Percentiles rank a stretch among this genome's conserved stretches.
Evolutionary conservation across 768 basidiomycete genomes (phyloP).

Genomic region (Tylopilus sp.): DNA sequence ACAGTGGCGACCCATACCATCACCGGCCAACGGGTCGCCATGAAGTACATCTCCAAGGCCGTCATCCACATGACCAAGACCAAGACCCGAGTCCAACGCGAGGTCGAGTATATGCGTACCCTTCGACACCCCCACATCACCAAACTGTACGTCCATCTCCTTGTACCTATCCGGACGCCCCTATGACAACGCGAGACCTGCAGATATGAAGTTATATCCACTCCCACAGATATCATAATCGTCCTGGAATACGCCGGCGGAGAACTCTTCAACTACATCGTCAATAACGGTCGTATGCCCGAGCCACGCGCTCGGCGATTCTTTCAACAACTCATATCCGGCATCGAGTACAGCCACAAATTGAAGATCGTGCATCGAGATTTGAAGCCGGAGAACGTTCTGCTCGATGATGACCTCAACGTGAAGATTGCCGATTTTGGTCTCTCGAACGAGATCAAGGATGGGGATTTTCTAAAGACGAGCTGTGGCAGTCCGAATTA

Average conservation of each 20-base stretch:
- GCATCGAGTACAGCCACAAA: conserved; percentile 94
- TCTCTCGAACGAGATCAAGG: conserved; percentile 90
- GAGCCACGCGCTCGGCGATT: conserved; percentile 87
- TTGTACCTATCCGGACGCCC: neutral
- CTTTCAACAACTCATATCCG: conserved; percentile 96
- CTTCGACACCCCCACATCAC: conserved; percentile 96
- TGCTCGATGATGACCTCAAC: conserved; percentile 79
- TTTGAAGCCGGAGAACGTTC: conserved; percentile 94
- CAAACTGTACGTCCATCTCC: conserved; percentile 64
- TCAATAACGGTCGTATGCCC: conserved; percentile 86
- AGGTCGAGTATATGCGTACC: conserved; percentile 95
- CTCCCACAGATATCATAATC: conserved; percentile 94
- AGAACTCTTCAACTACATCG: conserved; percentile 98
- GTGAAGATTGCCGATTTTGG: conserved; percentile 99
- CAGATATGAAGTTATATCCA: conserved; percentile 88
- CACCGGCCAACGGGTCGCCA: conserved; percentile 93
- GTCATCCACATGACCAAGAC: conserved; percentile 91
- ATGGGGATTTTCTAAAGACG: conserved; percentile 95
- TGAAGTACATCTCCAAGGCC: conserved; percentile 96
- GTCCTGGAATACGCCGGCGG: conserved; percentile 96
- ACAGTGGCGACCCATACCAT: conserved; percentile 74
- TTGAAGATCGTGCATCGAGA: conserved; percentile 98
- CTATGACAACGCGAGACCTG: no score
- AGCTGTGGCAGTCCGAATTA: conserved; percentile 99
- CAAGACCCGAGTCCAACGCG: conserved; percentile 86